Base-by-base conservation (phyloP, 306 rosid genomes). In the Cicer arietinum region DNA sequence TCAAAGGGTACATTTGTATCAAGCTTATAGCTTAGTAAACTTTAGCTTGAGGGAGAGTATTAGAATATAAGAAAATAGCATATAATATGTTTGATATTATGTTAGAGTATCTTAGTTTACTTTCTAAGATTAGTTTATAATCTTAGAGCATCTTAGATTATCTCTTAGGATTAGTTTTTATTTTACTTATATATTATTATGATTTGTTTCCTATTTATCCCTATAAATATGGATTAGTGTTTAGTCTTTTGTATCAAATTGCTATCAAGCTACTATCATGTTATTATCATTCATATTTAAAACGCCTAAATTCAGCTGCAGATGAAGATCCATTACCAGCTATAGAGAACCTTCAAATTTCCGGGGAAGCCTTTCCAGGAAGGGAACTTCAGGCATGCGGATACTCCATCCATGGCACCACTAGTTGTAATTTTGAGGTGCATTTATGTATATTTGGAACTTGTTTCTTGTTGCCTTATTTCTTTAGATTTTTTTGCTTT, bases 311-410 rank as follows among this genome's bases (percentile, higher is more conserved):
- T 60, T 60, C 18, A 60, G 97, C 90, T 69, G 96, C 97, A 76
- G 98, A 94, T 81, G 98, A 94, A 40, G 98, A 94, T 85, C 98
- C 89, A 44, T 83, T 94, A 77, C 98, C 98, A 14, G 98, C 89
- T 40, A 89, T 94, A 78, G 95, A 89, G 62, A 85, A 77, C 77
- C 96, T 94, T 58, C 96, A 94, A 83, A 94, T 94, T 61, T 84
- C 96, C 46, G 98, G 98, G 7, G 98, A 94, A 68, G 90, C 92
- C 54, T 63, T 85, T 80, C 98, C 98, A 2, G 98, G 98, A 65
- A 89, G 62, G 75, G 96, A 88, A 78, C 97, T 94, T 77, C 95
- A 91, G 90, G 99, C 96, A 60, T 76, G 81, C 30, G 96, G 96
- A 67, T 91, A 85, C 81, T 92, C 97, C 62, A 88, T 88, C 75